phyloP scores from a whole-genome alignment of 495 filamentous ascomycete genomes.

The Talaromyces trachyspermus region DNA sequence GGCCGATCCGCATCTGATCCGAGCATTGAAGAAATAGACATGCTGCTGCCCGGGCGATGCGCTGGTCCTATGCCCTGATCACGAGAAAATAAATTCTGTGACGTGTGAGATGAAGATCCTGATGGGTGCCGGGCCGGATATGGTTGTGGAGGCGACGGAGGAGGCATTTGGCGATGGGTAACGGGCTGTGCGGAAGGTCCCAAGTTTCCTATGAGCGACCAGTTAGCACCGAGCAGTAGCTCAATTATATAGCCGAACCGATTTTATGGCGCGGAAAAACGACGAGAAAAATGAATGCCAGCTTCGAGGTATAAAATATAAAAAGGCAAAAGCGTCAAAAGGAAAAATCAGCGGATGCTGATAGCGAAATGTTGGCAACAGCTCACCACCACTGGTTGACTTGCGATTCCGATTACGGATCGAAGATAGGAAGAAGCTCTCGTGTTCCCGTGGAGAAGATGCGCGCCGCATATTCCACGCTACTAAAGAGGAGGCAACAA shows the following conservation, averaged over 20 bases:
- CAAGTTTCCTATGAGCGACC: not conserved
- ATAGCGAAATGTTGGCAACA: not conserved
- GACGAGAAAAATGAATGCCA: not conserved
- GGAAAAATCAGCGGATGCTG: not conserved
- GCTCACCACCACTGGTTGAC: constrained; percentile 3
- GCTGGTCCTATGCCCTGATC: constrained; percentile 43
- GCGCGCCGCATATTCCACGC: constrained; percentile 6
- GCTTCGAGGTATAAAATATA: too few species aligned
- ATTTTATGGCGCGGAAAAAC: too few species aligned
- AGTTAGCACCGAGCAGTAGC: not conserved
- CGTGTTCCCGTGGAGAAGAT: constrained; percentile 8
- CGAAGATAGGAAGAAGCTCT: constrained; percentile 1
- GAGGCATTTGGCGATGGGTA: constrained; percentile 49
- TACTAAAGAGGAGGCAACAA: not conserved
- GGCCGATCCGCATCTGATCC: constrained; percentile 56
- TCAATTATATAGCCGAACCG: too few species aligned
- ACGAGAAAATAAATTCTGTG: constrained; percentile 41
- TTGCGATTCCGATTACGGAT: constrained; percentile 1
- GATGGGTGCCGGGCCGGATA: constrained; percentile 38
- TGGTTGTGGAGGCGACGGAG: constrained; percentile 52
- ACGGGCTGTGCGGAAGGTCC: constrained; percentile 37
- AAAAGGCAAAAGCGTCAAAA: not conserved
- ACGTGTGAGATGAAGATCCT: constrained; percentile 28
- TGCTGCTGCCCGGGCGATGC: constrained; percentile 63
- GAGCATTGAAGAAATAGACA: constrained; percentile 96